These are phyloP conservation scores for Acanthamoeba culbertsoni DNA, from an alignment of 208 protist genomes.

Conservation along the genomic window DNA sequence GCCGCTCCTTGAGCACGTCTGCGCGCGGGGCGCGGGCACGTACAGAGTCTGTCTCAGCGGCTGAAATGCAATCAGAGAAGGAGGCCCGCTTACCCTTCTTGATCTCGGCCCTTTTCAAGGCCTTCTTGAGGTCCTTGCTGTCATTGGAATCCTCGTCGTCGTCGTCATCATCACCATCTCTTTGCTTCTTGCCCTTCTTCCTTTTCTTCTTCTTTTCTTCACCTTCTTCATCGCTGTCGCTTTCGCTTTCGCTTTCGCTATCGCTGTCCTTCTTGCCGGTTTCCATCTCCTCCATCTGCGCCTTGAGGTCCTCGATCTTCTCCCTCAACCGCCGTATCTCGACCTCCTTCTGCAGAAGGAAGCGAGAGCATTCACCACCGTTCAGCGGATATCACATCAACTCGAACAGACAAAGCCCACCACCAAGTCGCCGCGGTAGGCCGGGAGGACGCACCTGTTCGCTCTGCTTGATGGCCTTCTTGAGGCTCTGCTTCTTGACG, in stretches of 20 bases:
- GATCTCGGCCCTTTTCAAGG: constrained; percentile 1
- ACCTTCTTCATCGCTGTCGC: not conserved
- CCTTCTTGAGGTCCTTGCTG: constrained; percentile 38
- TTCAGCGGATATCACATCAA: not conserved
- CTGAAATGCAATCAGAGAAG: not conserved
- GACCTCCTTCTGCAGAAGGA: constrained; percentile 1
- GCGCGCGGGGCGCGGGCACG: not conserved
- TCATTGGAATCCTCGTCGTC: not conserved
- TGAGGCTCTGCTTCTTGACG: constrained; percentile 53
- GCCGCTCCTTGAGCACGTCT: constrained; percentile 25
- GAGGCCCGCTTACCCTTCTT: not conserved
- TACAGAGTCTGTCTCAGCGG: not conserved
- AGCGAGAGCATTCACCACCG: not conserved
- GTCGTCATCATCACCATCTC: not conserved
- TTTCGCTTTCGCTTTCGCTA: not conserved
- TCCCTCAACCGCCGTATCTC: constrained; percentile 37
- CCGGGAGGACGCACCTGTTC: constrained; percentile 5
- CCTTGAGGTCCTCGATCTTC: constrained; percentile 8
- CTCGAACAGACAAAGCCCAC: not conserved
- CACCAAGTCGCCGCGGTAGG: too few species aligned
- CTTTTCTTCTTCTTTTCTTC: constrained; percentile 13
- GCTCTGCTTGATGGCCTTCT: constrained; percentile 52
- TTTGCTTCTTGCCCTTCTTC: not conserved
- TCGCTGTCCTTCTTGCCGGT: constrained; percentile 40
- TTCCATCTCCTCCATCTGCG: constrained; percentile 19